Evolutionary conservation across 495 filamentous ascomycete genomes (phyloP).

Genomic region (Bombardia bombarda): DNA sequence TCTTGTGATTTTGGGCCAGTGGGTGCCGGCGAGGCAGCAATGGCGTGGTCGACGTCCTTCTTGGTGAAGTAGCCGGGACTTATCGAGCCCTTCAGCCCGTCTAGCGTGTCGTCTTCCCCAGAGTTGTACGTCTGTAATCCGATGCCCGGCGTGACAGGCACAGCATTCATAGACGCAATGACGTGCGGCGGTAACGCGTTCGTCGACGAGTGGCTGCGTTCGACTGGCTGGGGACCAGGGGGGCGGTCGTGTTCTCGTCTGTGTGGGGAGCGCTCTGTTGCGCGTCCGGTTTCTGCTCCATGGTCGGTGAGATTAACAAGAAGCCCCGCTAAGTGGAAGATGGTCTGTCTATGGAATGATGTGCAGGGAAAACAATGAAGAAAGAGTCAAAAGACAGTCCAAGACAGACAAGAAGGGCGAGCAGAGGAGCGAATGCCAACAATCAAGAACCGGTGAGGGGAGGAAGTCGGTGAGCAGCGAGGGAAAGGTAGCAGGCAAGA

Average conservation of each 20-base stretch:
- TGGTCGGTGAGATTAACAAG: conserved; percentile 5
- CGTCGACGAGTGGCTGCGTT: conserved; percentile 15
- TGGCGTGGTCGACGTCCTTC: conserved; percentile 19
- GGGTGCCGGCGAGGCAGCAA: conserved; percentile 13
- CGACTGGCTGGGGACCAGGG: conserved; percentile 2
- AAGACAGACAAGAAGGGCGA: background rate
- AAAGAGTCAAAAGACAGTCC: background rate
- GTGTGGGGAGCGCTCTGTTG: conserved; percentile 1
- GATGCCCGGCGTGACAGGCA: conserved; percentile 46
- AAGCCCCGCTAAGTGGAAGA: background rate
- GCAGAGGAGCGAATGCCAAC: background rate
- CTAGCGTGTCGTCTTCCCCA: conserved; percentile 5
- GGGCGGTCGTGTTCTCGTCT: background rate
- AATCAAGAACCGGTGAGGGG: background rate
- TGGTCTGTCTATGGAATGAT: conserved; percentile 1
- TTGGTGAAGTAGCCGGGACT: conserved; percentile 33
- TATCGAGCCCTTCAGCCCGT: conserved; percentile 4
- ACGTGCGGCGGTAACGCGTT: conserved; percentile 31
- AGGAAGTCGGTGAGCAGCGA: background rate
- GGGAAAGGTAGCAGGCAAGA: background rate
- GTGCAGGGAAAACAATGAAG: background rate
- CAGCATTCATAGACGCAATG: conserved; percentile 21
- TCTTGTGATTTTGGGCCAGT: no score
- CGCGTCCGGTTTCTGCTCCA: conserved; percentile 7
- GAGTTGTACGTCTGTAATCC: conserved; percentile 26